A percentile compares a stretch with the other conserved stretches of the same genome.
These are phyloP conservation scores for Paramarasmius palmivorus DNA, from an alignment of 1,284 basidiomycete species.

Conservation along the genomic window DNA sequence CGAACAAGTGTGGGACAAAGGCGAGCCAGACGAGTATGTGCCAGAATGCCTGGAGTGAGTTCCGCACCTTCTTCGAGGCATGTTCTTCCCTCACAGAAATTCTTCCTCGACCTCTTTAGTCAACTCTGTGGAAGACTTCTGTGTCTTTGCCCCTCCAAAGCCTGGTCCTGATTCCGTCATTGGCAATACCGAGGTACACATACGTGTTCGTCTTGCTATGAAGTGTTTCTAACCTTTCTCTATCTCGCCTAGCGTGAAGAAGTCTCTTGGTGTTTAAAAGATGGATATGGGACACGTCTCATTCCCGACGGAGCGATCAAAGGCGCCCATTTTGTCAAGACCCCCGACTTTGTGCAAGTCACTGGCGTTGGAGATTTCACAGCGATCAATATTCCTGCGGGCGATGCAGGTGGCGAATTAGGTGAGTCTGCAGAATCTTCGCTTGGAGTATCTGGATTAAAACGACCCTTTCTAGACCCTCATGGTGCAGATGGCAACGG, in stretches of 20 bases:
- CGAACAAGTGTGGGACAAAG: slow-evolving; percentile 63
- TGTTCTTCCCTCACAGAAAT: neutral
- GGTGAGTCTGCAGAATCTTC: no score
- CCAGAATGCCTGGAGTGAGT: slow-evolving; percentile 65
- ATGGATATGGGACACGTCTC: slow-evolving; percentile 65
- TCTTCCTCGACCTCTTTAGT: slow-evolving; percentile 34
- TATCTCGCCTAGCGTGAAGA: slow-evolving; percentile 48
- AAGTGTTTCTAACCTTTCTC: slow-evolving; percentile 1
- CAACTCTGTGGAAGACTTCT: slow-evolving; percentile 65
- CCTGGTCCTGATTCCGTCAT: slow-evolving; percentile 54
- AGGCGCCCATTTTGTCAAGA: slow-evolving; percentile 71
- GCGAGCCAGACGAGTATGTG: slow-evolving; percentile 60
- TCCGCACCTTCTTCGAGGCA: slow-evolving; percentile 1
- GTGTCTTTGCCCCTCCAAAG: slow-evolving; percentile 55
- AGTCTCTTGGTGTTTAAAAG: slow-evolving; percentile 70
- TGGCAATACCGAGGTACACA: slow-evolving; percentile 51
- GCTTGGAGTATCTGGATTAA: no score
- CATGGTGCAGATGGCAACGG: slow-evolving; percentile 62
- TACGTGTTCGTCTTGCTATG: slow-evolving; percentile 6
- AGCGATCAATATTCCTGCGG: slow-evolving; percentile 59
- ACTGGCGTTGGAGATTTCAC: slow-evolving; percentile 71
- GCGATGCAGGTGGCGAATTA: slow-evolving; percentile 66
- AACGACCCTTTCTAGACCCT: no score
- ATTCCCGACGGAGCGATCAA: slow-evolving; percentile 76
- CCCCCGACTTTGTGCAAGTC: slow-evolving; percentile 71